These are phyloP conservation scores for Lanmaoa pseudosensibilis DNA, from an alignment of 768 basidiomycete genomes.

Conservation along the genomic window DNA sequence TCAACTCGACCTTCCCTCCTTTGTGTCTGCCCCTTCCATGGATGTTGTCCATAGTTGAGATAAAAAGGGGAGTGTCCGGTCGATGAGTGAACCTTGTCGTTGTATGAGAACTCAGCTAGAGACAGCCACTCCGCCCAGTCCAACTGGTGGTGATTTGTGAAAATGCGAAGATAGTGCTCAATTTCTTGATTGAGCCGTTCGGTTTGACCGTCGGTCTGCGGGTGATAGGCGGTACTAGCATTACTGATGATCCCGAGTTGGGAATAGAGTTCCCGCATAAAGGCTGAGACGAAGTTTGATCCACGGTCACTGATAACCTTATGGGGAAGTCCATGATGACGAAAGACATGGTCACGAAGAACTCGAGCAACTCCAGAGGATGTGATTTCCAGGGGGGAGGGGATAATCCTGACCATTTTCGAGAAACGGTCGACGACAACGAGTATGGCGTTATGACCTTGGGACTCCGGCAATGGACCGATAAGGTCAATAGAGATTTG, in stretches of 20 bases:
- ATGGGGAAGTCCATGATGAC: slow-evolving; percentile 26
- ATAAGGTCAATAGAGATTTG: slow-evolving; percentile 14
- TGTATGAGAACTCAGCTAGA: slow-evolving; percentile 36
- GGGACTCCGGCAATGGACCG: slow-evolving; percentile 3
- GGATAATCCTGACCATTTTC: slow-evolving; percentile 19
- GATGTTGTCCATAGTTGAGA: slow-evolving; percentile 17
- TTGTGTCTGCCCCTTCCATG: slow-evolving; percentile 6
- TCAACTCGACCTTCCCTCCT: slow-evolving; percentile 14
- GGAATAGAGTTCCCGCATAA: slow-evolving; percentile 32
- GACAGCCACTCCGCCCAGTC: slow-evolving; percentile 38
- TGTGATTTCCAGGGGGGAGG: slow-evolving; percentile 16
- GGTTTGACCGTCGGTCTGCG: slow-evolving; percentile 43
- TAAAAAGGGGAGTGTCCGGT: slow-evolving; percentile 30
- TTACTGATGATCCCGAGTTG: slow-evolving; percentile 34
- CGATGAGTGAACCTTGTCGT: slow-evolving; percentile 29
- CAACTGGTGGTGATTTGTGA: slow-evolving; percentile 32
- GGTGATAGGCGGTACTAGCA: slow-evolving; percentile 44
- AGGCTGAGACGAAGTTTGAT: background rate
- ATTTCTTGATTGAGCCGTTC: slow-evolving; percentile 42
- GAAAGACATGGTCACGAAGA: slow-evolving; percentile 25
- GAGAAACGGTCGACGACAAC: slow-evolving; percentile 14
- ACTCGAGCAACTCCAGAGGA: slow-evolving; percentile 19
- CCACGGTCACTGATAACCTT: slow-evolving; percentile 28
- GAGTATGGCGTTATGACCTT: slow-evolving; percentile 12
- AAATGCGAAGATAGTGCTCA: slow-evolving; percentile 40